phyloP scores from a whole-genome alignment of 2,329 filamentous ascomycete genomes.

The Sporothrix sp. region DNA sequence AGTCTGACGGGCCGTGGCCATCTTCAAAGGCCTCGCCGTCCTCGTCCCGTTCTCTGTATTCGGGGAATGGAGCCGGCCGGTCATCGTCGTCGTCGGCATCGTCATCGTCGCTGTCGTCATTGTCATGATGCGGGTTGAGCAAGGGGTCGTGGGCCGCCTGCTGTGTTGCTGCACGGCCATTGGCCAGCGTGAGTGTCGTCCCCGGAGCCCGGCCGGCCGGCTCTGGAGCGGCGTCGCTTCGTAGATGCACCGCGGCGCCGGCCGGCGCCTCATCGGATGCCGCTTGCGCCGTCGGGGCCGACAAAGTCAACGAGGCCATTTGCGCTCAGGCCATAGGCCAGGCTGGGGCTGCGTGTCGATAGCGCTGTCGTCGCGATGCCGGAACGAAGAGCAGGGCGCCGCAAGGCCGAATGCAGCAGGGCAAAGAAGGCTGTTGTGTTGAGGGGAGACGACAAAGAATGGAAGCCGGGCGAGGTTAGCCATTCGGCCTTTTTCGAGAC shows the following conservation, averaged over 20 bases:
- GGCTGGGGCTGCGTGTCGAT: not conserved
- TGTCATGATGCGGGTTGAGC: not conserved
- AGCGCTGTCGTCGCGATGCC: too few relatives aligned
- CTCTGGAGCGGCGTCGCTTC: not conserved
- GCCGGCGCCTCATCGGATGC: not conserved
- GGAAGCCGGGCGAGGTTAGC: too few relatives aligned
- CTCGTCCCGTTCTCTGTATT: not conserved
- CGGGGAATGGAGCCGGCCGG: not conserved
- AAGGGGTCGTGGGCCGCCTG: not conserved
- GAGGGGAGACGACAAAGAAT: too few relatives aligned
- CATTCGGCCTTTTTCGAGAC: too few relatives aligned
- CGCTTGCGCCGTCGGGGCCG: not conserved
- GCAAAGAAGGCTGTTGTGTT: not conserved
- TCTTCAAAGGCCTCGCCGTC: not conserved
- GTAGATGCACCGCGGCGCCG: not conserved
- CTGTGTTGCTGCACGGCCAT: not conserved
- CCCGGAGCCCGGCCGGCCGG: too few relatives aligned
- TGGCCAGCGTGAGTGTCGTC: not conserved
- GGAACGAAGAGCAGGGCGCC: too few relatives aligned
- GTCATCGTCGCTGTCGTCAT: slow-evolving; percentile 2
- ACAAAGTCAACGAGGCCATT: slow-evolving; percentile 5
- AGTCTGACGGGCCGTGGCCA: not conserved
- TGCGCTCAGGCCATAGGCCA: slow-evolving; percentile 5
- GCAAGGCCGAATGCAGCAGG: not conserved
- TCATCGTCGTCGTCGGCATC: not conserved